Evolutionary conservation across 331 rosid species (phyloP), one percentile per base, ranked within the genome.

Genomic region (Saraca asoca): DNA sequence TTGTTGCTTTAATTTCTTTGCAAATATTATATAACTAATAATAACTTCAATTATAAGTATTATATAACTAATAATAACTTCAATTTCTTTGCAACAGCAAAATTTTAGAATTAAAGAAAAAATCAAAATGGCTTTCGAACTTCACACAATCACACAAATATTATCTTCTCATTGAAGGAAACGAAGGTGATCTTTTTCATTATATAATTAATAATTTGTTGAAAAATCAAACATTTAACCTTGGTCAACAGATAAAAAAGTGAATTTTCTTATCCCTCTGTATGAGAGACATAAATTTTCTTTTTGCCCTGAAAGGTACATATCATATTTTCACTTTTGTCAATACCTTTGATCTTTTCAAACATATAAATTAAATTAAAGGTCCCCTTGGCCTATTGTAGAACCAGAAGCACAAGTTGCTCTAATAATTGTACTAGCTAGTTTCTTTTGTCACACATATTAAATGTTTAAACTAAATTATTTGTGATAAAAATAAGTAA

Each of bases 391-490:
- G 33, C 69, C 44, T 29, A 15, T 48, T 48, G 55, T 31, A 63
- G 43, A 34, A 12, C 41, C 9, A 0, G n/a, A 12, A 37, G 0
- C 11, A 12, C 38, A 16, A 70, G 45, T 49, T 39, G 44, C 35
- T 34, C 67, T 44, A 50, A 37, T 59, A 58, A 59, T 59, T 59
- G 75, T 29, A n/a, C 43, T 51, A 35, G 34, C 58, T 44, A 16
- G 5, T 58, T 12, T 39, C 35, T 15, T 37, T 17, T 58, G 16
- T 17, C 44, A 3, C 4, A 6, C 34, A 17, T 0, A 38, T 3
- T 38, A 38, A 10, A 38, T 0, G 6, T 2, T 2, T 38, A 38
- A 38, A 2, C 9, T 38, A 0, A 38, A 38, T 38, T 2, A 38
- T 5, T 38, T 6, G 7, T 2, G 7, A 38, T 2, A 38, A 38